Conservation (phyloP, 495 filamentous ascomycete genomes). For the Apiosordaria backusii region DNA sequence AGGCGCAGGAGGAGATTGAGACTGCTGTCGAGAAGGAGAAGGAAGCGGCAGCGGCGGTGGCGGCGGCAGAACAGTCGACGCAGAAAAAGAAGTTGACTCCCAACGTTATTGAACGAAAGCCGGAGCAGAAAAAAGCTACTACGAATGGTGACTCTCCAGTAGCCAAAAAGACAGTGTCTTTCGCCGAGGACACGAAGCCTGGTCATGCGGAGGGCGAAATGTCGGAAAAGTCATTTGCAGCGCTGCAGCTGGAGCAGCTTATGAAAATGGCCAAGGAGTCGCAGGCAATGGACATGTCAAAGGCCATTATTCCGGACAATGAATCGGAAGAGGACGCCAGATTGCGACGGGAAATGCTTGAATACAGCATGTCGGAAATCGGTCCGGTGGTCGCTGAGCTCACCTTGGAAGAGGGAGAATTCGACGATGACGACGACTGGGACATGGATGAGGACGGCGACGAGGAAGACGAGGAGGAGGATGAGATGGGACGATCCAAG, state of each 20-base stretch:
- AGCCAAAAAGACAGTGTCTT: constrained; percentile 44
- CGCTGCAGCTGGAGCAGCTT: constrained; percentile 46
- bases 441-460: constrained; percentile 51
- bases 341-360: constrained; percentile 87
- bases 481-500: constrained; percentile 66
- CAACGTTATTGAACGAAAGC: background rate
- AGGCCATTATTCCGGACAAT: constrained; percentile 50
- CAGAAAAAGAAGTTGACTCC: background rate
- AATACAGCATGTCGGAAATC: constrained; percentile 79
- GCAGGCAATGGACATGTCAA: constrained; percentile 38
- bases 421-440: constrained; percentile 55
- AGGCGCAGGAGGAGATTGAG: background rate
- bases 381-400: constrained; percentile 91
- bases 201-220: constrained; percentile 31
- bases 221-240: constrained; percentile 34
- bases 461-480: constrained; percentile 54
- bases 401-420: constrained; percentile 69
- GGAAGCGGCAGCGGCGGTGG: background rate
- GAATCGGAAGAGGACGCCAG: constrained; percentile 76
- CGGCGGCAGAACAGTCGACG: background rate
- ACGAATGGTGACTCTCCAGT: constrained; percentile 5
- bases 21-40: background rate
- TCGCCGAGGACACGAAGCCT: constrained; percentile 55
- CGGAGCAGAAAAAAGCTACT: background rate
- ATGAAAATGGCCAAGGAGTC: constrained; percentile 45